These are phyloP conservation scores for Halophytophthora polymorphica DNA, from an alignment of 352 stramenopile species.

Conservation along the genomic window DNA sequence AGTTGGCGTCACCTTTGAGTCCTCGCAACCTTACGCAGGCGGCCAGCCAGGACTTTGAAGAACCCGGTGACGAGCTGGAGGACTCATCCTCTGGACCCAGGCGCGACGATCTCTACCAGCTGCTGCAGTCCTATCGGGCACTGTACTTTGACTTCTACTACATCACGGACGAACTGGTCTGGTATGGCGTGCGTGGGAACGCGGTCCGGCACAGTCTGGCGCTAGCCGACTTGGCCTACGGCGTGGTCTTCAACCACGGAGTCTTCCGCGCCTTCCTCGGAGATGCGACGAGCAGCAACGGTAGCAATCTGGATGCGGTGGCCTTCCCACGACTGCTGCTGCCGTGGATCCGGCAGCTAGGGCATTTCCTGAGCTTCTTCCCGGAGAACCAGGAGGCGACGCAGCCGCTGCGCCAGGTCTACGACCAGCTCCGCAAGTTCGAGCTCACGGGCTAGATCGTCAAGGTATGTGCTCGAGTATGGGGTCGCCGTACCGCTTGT, in stretches of 20 bases:
- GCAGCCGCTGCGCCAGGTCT: constrained; percentile 69
- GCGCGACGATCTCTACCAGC: constrained; percentile 50
- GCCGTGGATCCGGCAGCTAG: constrained; percentile 83
- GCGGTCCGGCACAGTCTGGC: constrained; percentile 78
- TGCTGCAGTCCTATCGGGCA: constrained; percentile 76
- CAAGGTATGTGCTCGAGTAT: no score
- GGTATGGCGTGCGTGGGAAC: constrained; percentile 83
- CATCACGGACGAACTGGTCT: constrained; percentile 88
- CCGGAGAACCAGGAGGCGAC: constrained; percentile 83
- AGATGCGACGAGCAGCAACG: constrained; percentile 15
- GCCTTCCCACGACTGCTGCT: constrained; percentile 70
- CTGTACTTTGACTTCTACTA: constrained; percentile 91
- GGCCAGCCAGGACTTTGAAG: constrained; percentile 37
- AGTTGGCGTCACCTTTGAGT: constrained; percentile 67
- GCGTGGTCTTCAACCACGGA: constrained; percentile 83
- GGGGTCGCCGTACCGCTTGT: background rate
- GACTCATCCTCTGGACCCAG: constrained; percentile 3
- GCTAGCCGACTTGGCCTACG: constrained; percentile 78
- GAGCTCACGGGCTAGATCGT: constrained; percentile 22
- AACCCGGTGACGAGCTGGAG: constrained; percentile 16
- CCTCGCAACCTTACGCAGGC: constrained; percentile 42
- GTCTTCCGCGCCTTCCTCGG: constrained; percentile 72
- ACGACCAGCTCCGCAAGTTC: constrained; percentile 78
- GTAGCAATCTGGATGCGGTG: constrained; percentile 17
- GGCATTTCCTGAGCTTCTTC: constrained; percentile 86